Percentiles rank a stretch among this genome's conserved stretches.
Conservation (phyloP, 805 yeast genomes). For the Starmera quercuum region DNA sequence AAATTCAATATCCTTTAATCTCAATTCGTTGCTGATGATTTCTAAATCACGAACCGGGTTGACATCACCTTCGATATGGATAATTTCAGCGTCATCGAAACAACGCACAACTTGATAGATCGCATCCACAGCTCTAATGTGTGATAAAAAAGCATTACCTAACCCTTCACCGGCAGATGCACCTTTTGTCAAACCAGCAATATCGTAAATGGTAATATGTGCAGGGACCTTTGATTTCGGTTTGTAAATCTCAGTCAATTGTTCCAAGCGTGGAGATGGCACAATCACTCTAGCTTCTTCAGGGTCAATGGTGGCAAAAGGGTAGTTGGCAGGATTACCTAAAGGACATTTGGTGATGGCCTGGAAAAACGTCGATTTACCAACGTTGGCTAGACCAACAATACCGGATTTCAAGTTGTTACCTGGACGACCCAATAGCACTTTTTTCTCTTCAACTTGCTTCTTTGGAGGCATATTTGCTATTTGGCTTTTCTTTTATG, state of each 20-base stretch:
- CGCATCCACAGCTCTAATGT: slow-evolving; percentile 96
- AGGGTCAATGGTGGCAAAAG: slow-evolving; percentile 97
- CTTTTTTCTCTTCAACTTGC: slow-evolving; percentile 60
- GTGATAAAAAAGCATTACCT: slow-evolving; percentile 94
- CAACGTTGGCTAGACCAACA: slow-evolving; percentile 92
- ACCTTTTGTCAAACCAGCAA: slow-evolving; percentile 97
- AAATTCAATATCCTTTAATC: slow-evolving; percentile 95
- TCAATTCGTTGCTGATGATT: slow-evolving; percentile 83
- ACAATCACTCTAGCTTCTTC: slow-evolving; percentile 96
- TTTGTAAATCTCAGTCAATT: slow-evolving; percentile 59
- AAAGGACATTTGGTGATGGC: slow-evolving; percentile 89
- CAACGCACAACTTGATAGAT: slow-evolving; percentile 96
- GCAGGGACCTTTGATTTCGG: slow-evolving; percentile 91
- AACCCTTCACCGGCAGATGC: slow-evolving; percentile 96
- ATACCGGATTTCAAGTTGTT: slow-evolving; percentile 75
- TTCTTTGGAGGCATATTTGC: slow-evolving; percentile 66
- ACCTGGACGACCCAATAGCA: slow-evolving; percentile 80
- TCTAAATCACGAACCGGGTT: slow-evolving; percentile 93
- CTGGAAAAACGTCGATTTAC: slow-evolving; percentile 96
- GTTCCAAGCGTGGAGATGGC: slow-evolving; percentile 84
- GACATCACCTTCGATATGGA: slow-evolving; percentile 95
- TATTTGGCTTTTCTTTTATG: not conserved
- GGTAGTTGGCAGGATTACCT: slow-evolving; percentile 97
- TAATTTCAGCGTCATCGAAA: slow-evolving; percentile 96
- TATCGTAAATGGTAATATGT: slow-evolving; percentile 86